Evolutionary conservation across 1,284 basidiomycete genomes (phyloP), one percentile per base, ranked within the genome.

Genomic region (Somion occarium): DNA sequence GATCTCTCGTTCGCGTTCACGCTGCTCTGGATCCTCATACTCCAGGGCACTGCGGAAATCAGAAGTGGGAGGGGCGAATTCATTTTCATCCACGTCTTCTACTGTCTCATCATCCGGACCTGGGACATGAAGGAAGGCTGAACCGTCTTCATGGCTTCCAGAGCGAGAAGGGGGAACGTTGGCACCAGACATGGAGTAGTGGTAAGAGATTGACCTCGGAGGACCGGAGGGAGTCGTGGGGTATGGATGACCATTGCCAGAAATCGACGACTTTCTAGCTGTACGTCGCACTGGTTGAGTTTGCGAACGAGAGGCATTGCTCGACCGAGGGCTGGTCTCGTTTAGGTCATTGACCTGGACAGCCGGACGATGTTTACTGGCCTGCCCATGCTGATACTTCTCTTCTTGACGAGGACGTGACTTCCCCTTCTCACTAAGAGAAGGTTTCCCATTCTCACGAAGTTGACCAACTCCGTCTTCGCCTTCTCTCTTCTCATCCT

Each of bases 181-280:
- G 7, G 77, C 76, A 49, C 64, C 64, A 1, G 78, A 69, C 18
- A 78, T 64, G n/a, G 79, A 74, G 58, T 82, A 80, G 20, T 74
- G 75, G 62, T 80, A 84, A 1, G 84, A 85, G 30, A 89, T 70
- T 0, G 87, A 86, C 37, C 87, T 75, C 7, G 87, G 87, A 39
- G 86, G 85, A 18, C 87, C 87, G 3, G 83, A 79, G 11, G 87
- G 87, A 0, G 84, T 84, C 5, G 56, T 56, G 3, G 61, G 44
- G 5, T 11, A 2, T 4, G 27, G 37, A 37, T 51, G 49, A n/a
- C 49, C 11, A 34, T 34, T 38, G 11, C 23, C 49, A 3, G 49
- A 51, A 12, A 15, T 43, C 12, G 49, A 46, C 3, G 49, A 51
- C 26, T 51, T 51, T 22, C 42, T 22, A 30, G 12, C 15, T 15